Percentiles rank a stretch among this genome's conserved stretches.
These are phyloP conservation scores for Astragalus membranaceus DNA, from an alignment of 306 rosid species.

Conservation along the genomic window DNA sequence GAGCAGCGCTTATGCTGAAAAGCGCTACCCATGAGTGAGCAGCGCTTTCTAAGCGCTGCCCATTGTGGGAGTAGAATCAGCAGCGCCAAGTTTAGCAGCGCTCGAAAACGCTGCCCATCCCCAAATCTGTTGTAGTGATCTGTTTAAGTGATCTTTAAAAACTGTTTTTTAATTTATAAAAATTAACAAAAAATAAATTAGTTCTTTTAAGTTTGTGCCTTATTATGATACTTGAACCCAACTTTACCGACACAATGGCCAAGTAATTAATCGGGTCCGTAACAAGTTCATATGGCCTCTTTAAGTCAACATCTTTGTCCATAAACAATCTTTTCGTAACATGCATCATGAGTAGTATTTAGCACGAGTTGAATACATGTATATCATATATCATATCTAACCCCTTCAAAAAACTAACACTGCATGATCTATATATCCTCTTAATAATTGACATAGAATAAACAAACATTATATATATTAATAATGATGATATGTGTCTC, in stretches of 20 bases:
- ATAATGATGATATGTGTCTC: background rate
- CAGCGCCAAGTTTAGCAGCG: no score
- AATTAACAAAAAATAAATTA: no score
- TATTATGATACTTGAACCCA: slow-evolving; percentile 21
- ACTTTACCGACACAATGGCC: slow-evolving; percentile 26
- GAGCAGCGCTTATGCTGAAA: no score
- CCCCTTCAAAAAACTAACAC: no score
- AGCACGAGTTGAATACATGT: background rate
- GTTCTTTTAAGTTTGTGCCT: background rate
- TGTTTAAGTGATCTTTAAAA: no score
- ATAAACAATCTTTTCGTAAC: background rate
- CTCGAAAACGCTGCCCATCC: no score
- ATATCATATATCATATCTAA: no score
- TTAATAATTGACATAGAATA: background rate
- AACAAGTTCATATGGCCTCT: slow-evolving; percentile 8
- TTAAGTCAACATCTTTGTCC: background rate
- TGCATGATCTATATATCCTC: background rate
- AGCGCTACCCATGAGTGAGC: no score
- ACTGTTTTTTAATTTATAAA: no score
- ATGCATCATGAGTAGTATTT: background rate
- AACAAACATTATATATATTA: background rate
- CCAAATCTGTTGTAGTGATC: no score
- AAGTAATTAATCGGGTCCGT: slow-evolving; percentile 1
- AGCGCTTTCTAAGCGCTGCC: no score
- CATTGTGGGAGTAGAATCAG: no score